A percentile compares a stretch with the other conserved stretches of the same genome.
These are phyloP conservation scores for Gaultheria prostrata DNA, from an alignment of 148 eudicot species.

Conservation along the genomic window DNA sequence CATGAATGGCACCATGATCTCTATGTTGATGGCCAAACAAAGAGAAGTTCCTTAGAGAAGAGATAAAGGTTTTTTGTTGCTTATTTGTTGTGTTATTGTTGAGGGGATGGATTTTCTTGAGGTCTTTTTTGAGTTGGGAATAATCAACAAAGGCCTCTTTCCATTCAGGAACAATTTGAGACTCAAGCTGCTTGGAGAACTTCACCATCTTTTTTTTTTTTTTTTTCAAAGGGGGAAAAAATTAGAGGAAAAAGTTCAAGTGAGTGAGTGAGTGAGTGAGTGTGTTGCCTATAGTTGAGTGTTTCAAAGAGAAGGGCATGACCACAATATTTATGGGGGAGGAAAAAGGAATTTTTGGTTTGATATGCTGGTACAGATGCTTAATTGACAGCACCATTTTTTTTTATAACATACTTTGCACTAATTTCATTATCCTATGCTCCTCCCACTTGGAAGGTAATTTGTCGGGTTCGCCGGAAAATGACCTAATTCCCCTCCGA, in stretches of 20 bases:
- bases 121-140: constrained; percentile 63
- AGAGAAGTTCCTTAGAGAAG: constrained; percentile 55
- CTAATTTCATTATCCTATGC: constrained; percentile 32
- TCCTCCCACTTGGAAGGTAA: constrained; percentile 45
- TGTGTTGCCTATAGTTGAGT: constrained; percentile 31
- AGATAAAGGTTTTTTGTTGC: constrained; percentile 33
- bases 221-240: not conserved
- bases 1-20: constrained; percentile 61
- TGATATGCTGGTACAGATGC: constrained; percentile 40
- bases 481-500: constrained; percentile 17
- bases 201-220: constrained; percentile 52
- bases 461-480: constrained; percentile 40
- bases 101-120: constrained; percentile 57
- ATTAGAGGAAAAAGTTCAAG: not conserved
- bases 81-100: constrained; percentile 21
- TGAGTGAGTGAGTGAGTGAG: constrained; percentile 4
- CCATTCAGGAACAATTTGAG: constrained; percentile 92
- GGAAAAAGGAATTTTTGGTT: constrained; percentile 17
- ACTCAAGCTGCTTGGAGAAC: constrained; percentile 85
- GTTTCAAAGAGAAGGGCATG: constrained; percentile 37
- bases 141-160: constrained; percentile 94
- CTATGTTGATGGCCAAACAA: constrained; percentile 43
- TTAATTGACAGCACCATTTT: constrained; percentile 56
- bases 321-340: constrained; percentile 43
- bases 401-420: constrained; percentile 50